phyloP scores from a whole-genome alignment of 2,329 filamentous ascomycete genomes.

The Nemania abortiva region DNA sequence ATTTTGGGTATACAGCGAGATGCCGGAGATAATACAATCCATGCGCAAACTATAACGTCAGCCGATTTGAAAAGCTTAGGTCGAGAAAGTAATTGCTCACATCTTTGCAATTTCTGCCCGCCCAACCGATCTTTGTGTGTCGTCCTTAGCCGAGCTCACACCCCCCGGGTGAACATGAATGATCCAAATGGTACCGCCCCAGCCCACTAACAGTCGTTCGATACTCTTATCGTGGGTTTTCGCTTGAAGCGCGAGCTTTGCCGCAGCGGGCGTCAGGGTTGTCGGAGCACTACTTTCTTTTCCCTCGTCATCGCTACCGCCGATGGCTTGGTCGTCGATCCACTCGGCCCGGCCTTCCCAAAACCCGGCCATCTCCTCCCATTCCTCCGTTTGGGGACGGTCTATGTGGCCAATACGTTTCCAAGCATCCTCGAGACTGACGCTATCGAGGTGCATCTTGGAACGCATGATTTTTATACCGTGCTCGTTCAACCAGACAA shows the following conservation, averaged over 20 bases:
- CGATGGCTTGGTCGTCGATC: constrained; percentile 87
- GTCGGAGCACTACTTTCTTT: constrained; percentile 51
- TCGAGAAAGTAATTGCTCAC: constrained; percentile 64
- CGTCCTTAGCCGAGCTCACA: constrained; percentile 73
- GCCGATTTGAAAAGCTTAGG: constrained; percentile 25
- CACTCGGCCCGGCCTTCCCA: constrained; percentile 95
- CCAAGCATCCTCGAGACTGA: constrained; percentile 87
- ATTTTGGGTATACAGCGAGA: constrained; percentile 94
- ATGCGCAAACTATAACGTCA: constrained; percentile 78
- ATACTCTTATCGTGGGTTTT: constrained; percentile 62
- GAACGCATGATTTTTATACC: constrained; percentile 98
- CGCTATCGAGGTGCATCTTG: constrained; percentile 81
- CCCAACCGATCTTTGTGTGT: constrained; percentile 78
- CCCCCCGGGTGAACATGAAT: constrained; percentile 87
- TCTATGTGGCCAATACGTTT: constrained; percentile 94
- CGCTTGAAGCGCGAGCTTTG: constrained; percentile 63
- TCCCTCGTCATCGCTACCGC: constrained; percentile 74
- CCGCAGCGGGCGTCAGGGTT: constrained; percentile 59
- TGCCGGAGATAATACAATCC: constrained; percentile 97
- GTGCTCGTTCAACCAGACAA: constrained; percentile 95
- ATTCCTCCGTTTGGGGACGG: constrained; percentile 84
- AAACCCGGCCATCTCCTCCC: constrained; percentile 96
- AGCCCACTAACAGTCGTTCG: constrained; percentile 91
- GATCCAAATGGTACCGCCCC: constrained; percentile 97
- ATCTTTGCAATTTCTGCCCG: constrained; percentile 92